Conservation (phyloP, 2,329 filamentous ascomycete genomes). For the Arthrobotrys entomopaga region DNA sequence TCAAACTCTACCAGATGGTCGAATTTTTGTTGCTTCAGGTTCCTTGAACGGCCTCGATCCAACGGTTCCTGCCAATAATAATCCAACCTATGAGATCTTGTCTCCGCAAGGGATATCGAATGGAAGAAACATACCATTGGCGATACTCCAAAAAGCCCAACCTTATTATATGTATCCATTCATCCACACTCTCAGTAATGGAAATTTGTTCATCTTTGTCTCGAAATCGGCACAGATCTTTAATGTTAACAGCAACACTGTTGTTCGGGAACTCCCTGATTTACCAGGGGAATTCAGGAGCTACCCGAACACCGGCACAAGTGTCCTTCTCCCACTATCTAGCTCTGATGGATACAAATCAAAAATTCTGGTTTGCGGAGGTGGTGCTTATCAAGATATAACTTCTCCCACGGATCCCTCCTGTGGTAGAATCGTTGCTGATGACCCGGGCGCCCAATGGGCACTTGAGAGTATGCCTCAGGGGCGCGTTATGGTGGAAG, state of each 20-base stretch:
- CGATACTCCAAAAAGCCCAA: constrained; percentile 69
- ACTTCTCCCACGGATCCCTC: constrained; percentile 70
- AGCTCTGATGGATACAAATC: constrained; percentile 67
- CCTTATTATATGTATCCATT: constrained; percentile 72
- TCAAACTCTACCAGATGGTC: constrained; percentile 70
- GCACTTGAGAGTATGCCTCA: constrained; percentile 70
- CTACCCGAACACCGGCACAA: constrained; percentile 71
- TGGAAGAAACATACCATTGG: constrained; percentile 66
- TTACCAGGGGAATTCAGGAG: constrained; percentile 69
- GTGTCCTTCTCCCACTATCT: constrained; percentile 68
- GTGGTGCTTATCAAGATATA: constrained; percentile 71
- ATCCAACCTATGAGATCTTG: constrained; percentile 72
- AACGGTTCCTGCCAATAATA: constrained; percentile 69
- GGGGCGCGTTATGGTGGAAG: constrained; percentile 71
- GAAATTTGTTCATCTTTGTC: constrained; percentile 69
- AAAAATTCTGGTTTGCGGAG: constrained; percentile 70
- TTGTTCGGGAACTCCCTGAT: constrained; percentile 66
- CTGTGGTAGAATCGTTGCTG: constrained; percentile 69
- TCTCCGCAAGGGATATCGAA: constrained; percentile 65
- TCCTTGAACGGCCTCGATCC: constrained; percentile 70
- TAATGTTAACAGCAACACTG: constrained; percentile 65
- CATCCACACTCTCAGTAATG: constrained; percentile 69
- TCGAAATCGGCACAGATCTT: constrained; percentile 70
- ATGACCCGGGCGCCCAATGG: constrained; percentile 66
- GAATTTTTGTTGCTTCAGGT: constrained; percentile 71